phyloP scores from a whole-genome alignment of 2,329 filamentous ascomycete species.

The Orbilia brochopaga region DNA sequence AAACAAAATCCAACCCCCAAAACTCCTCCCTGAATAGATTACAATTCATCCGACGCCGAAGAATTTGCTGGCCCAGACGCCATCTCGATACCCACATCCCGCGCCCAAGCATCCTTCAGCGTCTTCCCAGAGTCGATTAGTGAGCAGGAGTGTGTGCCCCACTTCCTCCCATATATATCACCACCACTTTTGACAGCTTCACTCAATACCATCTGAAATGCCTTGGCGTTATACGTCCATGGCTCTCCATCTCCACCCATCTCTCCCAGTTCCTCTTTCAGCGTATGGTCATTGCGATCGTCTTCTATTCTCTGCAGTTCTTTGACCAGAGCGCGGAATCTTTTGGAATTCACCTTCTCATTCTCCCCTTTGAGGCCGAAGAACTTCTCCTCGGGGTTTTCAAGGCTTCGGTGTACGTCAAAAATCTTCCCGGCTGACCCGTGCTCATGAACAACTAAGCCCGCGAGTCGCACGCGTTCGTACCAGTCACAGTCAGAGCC shows the following conservation, averaged over 20 bases:
- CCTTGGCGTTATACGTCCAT: constrained; percentile 60
- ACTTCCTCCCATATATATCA: constrained; percentile 53
- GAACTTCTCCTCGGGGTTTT: constrained; percentile 27
- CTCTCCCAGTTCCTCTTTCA: constrained; percentile 56
- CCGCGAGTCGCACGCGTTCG: constrained; percentile 60
- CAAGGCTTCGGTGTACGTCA: constrained; percentile 53
- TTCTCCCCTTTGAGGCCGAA: constrained; percentile 26
- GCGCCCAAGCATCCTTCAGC: constrained; percentile 40
- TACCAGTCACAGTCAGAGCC: constrained; percentile 61
- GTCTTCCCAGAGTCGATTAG: constrained; percentile 21
- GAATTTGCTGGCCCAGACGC: background rate
- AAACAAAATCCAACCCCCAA: too few species aligned
- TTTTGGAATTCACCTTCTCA: constrained; percentile 50
- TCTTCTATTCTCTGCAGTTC: constrained; percentile 55
- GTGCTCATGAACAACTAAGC: constrained; percentile 12
- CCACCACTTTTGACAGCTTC: constrained; percentile 51
- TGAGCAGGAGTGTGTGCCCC: constrained; percentile 52
- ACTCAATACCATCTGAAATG: constrained; percentile 52
- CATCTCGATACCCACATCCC: background rate
- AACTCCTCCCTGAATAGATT: too few species aligned
- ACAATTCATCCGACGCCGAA: background rate
- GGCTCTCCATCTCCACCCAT: constrained; percentile 64
- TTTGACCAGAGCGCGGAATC: constrained; percentile 53
- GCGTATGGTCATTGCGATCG: background rate
- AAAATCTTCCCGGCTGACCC: constrained; percentile 53